Base-by-base conservation (phyloP, 176 grass and related monocot species). In the Secale cereale region DNA sequence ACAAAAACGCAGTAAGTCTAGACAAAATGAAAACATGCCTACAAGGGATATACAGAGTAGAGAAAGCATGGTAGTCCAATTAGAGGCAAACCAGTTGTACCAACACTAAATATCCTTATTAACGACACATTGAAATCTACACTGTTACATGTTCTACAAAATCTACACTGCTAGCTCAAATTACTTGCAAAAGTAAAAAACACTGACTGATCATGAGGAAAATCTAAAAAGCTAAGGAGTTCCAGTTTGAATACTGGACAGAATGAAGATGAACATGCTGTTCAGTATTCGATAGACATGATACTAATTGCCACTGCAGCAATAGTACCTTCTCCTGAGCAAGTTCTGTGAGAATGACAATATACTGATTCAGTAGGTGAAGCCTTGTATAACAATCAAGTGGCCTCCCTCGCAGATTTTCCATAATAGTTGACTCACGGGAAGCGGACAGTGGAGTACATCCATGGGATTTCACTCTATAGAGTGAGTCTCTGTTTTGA, bases 241-340 rank as follows among this genome's bases (percentile, higher is more conserved):
- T 76, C 13, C 11, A 63, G 26, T 29, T 45, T 63, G 11, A 17
- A 84, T 61, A 65, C 28, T n/a, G 79, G 32, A 76, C 36, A 74
- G 65, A 80, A 81, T 68, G 22, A 28, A 69, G 8, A 83, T 59
- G 59, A 52, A 89, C 22, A 89, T 39, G 52, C 37, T 59, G 36
- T 79, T 75, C 70, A 60, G 37, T 59, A 12, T 83, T 79, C 70
- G 48, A 69, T 27, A 22, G 11, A 74, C 48, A 83, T 79, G 59
- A 52, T 76, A 71, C 3, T 31, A 74, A 48, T 52, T 89, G 16
- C 4, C 37, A 89, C 57, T 54, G 41, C 13, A 81, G 78, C 46
- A 81, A 27, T 37, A 32, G 13, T 91, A 91, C 93, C 90, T 92
- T 95, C 70, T 92, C 88, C 40, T 69, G 76, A 71, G 93, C 86